Conservation (phyloP, 768 basidiomycete genomes). For the Calocybe indica region DNA sequence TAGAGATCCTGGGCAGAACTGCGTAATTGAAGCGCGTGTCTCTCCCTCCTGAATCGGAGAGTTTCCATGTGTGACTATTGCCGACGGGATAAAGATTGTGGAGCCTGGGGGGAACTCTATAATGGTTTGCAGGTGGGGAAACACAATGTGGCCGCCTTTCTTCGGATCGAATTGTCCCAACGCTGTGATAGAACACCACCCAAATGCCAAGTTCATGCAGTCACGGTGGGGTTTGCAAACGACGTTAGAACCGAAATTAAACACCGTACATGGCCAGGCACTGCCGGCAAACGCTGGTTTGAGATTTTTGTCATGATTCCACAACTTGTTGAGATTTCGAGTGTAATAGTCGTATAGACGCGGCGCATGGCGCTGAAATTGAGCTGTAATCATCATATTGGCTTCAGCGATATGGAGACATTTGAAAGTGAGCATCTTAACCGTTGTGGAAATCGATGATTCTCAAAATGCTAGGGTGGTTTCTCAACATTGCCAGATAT, state of each 20-base stretch:
- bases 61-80: constrained; percentile 3
- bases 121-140: constrained; percentile 14
- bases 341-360: too few relatives aligned
- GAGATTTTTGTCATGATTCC: too few relatives aligned
- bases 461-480: too few relatives aligned
- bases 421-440: too few relatives aligned
- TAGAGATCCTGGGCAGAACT: constrained; percentile 1
- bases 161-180: constrained; percentile 20
- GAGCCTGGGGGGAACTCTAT: constrained; percentile 5
- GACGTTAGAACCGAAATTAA: constrained; percentile 22
- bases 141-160: constrained; percentile 24
- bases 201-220: constrained; percentile 20
- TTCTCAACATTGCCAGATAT: too few relatives aligned
- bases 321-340: too few relatives aligned
- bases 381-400: too few relatives aligned
- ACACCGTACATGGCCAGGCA: constrained; percentile 7
- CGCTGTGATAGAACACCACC: constrained; percentile 25
- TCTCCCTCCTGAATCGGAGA: neutral
- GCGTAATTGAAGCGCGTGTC: neutral
- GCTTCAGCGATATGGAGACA: too few relatives aligned
- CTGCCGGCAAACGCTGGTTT: too few relatives aligned
- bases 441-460: too few relatives aligned
- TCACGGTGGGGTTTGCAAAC: constrained; percentile 18
- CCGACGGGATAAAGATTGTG: constrained; percentile 5
- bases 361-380: too few relatives aligned